phyloP scores from a whole-genome alignment of 176 grass and related monocot genomes.

The Cocos nucifera region DNA sequence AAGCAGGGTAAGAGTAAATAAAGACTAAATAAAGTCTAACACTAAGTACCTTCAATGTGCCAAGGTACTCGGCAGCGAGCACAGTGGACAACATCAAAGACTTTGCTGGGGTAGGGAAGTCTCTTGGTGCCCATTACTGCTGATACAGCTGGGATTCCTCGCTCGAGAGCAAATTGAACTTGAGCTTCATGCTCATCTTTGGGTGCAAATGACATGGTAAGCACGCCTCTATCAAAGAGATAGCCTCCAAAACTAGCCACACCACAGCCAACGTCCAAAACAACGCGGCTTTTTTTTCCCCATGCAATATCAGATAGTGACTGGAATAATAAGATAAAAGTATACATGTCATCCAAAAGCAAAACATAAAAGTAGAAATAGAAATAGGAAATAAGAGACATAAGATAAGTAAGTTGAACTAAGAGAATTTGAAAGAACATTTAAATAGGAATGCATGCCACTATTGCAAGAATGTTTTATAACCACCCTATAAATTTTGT shows the following conservation, averaged over 20 bases:
- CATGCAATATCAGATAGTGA: conserved; percentile 63
- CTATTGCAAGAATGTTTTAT: too few species aligned
- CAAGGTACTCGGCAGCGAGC: conserved; percentile 85
- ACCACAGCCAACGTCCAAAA: conserved; percentile 82
- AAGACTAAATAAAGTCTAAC: neutral
- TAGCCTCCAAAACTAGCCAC: conserved; percentile 86
- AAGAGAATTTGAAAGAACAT: too few species aligned
- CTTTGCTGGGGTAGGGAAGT: conserved; percentile 63
- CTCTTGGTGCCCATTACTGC: conserved; percentile 90
- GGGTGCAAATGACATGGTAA: conserved; percentile 82
- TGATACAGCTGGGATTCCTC: conserved; percentile 90
- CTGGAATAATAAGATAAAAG: conserved; percentile 14
- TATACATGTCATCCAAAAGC: too few species aligned
- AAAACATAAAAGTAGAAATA: too few species aligned
- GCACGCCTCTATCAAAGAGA: conserved; percentile 61
- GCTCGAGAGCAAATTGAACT: conserved; percentile 88
- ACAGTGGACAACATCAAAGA: conserved; percentile 88
- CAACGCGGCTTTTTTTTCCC: conserved; percentile 49
- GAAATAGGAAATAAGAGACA: too few species aligned
- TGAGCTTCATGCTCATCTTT: conserved; percentile 94
- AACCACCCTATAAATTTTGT: too few species aligned
- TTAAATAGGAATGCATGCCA: too few species aligned
- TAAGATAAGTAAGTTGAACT: too few species aligned
- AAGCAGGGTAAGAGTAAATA: neutral
- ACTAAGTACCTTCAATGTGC: conserved; percentile 74